Conservation (phyloP, 2,329 filamentous ascomycete genomes). For the Colletotrichum musae region DNA sequence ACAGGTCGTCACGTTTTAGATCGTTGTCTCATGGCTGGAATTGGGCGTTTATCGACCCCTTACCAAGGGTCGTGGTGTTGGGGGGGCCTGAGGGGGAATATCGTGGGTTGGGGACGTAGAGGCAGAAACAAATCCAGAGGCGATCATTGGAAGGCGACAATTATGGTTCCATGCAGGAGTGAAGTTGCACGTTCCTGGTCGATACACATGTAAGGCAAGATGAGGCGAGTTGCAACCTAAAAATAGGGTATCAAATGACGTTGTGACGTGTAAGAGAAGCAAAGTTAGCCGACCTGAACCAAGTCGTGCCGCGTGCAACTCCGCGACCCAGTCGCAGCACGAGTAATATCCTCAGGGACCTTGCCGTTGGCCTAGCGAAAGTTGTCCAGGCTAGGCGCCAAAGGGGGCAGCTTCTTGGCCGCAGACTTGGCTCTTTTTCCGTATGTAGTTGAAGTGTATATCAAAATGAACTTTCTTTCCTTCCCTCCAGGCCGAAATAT, state of each 20-base stretch:
- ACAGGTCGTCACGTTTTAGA: conserved; percentile 7
- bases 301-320: conserved; percentile 27
- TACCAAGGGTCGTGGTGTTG: conserved; percentile 6
- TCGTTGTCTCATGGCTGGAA: conserved; percentile 22
- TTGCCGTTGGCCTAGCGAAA: conserved; percentile 26
- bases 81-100: background rate
- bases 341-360: conserved; percentile 29
- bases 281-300: conserved; percentile 38
- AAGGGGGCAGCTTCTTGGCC: conserved; percentile 14
- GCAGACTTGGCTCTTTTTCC: conserved; percentile 20
- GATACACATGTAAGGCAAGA: conserved; percentile 34
- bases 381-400: conserved; percentile 19
- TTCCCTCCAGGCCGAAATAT: too few species aligned
- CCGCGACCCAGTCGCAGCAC: conserved; percentile 24
- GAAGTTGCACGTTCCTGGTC: conserved; percentile 37
- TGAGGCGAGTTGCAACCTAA: conserved; percentile 35
- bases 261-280: conserved; percentile 37
- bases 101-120: conserved; percentile 7
- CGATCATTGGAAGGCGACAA: conserved; percentile 24
- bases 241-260: conserved; percentile 34
- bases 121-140: conserved; percentile 16
- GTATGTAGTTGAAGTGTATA: background rate
- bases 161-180: conserved; percentile 35
- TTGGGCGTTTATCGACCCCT: background rate
- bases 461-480: too few species aligned